A percentile compares a stretch with the other conserved stretches of the same genome.
Evolutionary conservation across 2,329 filamentous ascomycete genomes (phyloP).

Genomic region (Colletotrichum melonis): DNA sequence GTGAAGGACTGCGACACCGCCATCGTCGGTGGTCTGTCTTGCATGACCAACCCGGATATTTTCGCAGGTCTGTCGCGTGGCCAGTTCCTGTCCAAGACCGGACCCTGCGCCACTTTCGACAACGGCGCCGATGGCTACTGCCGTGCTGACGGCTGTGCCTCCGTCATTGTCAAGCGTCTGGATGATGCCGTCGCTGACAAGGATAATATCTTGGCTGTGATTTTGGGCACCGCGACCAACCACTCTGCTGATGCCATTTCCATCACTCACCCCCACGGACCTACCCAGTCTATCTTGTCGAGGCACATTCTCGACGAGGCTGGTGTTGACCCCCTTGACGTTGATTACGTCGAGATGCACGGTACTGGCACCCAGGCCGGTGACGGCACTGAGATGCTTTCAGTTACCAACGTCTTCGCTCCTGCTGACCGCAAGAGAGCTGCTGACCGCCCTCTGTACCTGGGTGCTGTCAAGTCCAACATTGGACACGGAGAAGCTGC

Average conservation of each 20-base stretch:
- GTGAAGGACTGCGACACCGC: constrained; percentile 84
- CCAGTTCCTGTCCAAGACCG: constrained; percentile 82
- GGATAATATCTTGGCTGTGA: constrained; percentile 81
- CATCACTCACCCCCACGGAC: constrained; percentile 85
- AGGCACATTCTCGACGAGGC: constrained; percentile 77
- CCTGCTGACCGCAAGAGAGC: constrained; percentile 58
- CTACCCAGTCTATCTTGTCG: constrained; percentile 79
- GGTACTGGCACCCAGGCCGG: constrained; percentile 89
- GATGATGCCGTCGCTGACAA: constrained; percentile 82
- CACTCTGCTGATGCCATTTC: constrained; percentile 85
- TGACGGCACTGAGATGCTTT: constrained; percentile 85
- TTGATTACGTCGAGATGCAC: constrained; percentile 91
- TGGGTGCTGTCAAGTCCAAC: constrained; percentile 74
- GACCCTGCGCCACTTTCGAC: constrained; percentile 84
- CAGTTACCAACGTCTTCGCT: constrained; percentile 70
- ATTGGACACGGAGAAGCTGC: constrained; percentile 73
- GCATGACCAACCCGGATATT: constrained; percentile 84
- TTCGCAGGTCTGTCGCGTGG: constrained; percentile 81
- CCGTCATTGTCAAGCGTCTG: constrained; percentile 81
- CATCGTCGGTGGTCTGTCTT: constrained; percentile 81
- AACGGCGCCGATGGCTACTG: constrained; percentile 86
- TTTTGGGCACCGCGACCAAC: constrained; percentile 81
- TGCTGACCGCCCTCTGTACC: constrained; percentile 63
- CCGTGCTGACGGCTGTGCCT: constrained; percentile 80
- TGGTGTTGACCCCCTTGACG: constrained; percentile 79